Conservation (phyloP, 169 alveolate genomes). For the Condylostoma magnum region DNA sequence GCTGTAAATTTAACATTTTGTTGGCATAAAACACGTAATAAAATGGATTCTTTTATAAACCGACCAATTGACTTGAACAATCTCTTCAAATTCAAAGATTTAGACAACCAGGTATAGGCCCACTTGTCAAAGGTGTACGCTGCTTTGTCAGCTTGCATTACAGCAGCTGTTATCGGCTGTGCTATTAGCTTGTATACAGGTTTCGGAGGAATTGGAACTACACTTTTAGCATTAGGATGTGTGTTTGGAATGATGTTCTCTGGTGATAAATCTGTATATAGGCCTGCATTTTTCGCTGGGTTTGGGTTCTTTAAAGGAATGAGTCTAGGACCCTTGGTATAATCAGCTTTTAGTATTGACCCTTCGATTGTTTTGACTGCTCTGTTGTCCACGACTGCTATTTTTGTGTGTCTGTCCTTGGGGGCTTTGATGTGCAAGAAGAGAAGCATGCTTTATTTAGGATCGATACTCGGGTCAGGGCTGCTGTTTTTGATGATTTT, state of each 20-base stretch:
- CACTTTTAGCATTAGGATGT: not conserved
- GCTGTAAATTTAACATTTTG: too few relatives aligned
- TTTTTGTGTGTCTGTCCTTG: constrained; percentile 5
- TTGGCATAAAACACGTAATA: too few relatives aligned
- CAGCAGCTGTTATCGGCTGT: too few relatives aligned
- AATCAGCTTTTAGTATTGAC: not conserved
- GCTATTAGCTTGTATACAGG: too few relatives aligned
- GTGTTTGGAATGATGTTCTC: not conserved
- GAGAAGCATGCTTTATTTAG: not conserved
- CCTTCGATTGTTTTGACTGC: constrained; percentile 5
- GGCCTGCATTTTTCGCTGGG: not conserved
- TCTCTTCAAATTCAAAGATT: too few relatives aligned
- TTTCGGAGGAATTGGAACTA: not conserved
- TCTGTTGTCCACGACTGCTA: not conserved
- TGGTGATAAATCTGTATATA: not conserved
- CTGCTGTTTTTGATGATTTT: not conserved
- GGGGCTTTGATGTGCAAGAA: not conserved
- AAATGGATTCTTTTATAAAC: too few relatives aligned
- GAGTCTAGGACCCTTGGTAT: not conserved
- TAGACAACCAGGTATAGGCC: too few relatives aligned
- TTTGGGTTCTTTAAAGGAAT: constrained; percentile 8
- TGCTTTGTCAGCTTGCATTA: too few relatives aligned
- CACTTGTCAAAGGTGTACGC: too few relatives aligned
- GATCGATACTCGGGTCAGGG: not conserved
- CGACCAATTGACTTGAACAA: too few relatives aligned